Evolutionary conservation across 257 asterid genomes (phyloP), one percentile per base, ranked within the genome.

Genomic region (Scutellaria barbata): DNA sequence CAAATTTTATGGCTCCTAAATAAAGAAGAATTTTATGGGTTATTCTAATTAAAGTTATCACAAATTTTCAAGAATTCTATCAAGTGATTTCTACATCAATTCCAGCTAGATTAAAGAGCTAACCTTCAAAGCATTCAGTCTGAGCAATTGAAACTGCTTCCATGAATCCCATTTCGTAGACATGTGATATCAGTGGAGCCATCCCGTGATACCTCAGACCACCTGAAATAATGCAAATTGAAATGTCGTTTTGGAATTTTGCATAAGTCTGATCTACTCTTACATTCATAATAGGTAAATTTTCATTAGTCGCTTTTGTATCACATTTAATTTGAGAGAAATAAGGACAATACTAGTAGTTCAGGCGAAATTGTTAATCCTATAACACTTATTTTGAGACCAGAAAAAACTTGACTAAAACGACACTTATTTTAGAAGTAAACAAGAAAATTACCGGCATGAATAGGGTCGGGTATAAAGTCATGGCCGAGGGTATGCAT

Each of bases 401-500:
- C 35, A 2, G 35, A 30, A 30, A 30, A 30, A 30, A 30, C 35
- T 30, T 30, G 35, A 30, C 35, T 30, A 30, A 30, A 30, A 30
- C 35, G 5, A 30, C 35, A 3, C 5, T 30, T 22, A 1, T 22
- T 22, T 22, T 2, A 2, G 2, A 22, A 22, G 25, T 22, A 22
- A 22, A 22, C 25, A 22, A 22, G 25, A 22, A 22, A 22, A 22
- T 22, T 56, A 90, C 98, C 97, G 16, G 98, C 88, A 75, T 94
- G 97, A 72, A 94, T 91, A 2, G 98, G 98, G 63, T 94, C 96
- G 0, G 98, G 98, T 33, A 91, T 86, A 70, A 94, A 94, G 74
- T 94, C 95, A 52, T 91, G 97, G 13, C 98, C 98, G n/a, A 94
- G 91, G 0, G 97, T 91, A 60, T 94, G 97, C 98, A 94, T 94